A percentile compares a stretch with the other conserved stretches of the same genome.
Conservation (phyloP, 2,329 filamentous ascomycete species). For the Fusarium sp. region DNA sequence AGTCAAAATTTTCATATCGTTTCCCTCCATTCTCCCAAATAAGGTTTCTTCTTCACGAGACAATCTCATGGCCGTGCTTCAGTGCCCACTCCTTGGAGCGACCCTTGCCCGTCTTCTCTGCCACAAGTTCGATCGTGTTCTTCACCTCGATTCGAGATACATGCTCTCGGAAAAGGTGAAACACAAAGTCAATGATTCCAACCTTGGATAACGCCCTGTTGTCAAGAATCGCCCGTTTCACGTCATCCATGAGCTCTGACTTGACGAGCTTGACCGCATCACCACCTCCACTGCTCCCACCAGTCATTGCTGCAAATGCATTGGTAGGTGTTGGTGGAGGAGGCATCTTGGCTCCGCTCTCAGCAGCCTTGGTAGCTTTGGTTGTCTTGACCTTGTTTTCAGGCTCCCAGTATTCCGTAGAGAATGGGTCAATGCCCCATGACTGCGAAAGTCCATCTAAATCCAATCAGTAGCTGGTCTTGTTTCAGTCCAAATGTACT, state of each 20-base stretch:
- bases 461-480: constrained; percentile 30
- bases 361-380: constrained; percentile 20
- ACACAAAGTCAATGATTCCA: constrained; percentile 56
- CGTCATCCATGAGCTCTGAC: constrained; percentile 54
- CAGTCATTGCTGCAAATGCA: constrained; percentile 53
- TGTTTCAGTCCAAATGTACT: constrained; percentile 44
- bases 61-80: constrained; percentile 54
- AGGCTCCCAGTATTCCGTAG: constrained; percentile 80
- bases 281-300: constrained; percentile 21
- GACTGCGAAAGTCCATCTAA: constrained; percentile 63
- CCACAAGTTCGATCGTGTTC: constrained; percentile 56
- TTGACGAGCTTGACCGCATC: constrained; percentile 51
- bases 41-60: constrained; percentile 38
- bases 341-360: constrained; percentile 46
- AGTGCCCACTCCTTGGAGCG: constrained; percentile 55
- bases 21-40: constrained; percentile 4
- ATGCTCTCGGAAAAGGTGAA: constrained; percentile 52
- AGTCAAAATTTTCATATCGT: constrained; percentile 36
- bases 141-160: constrained; percentile 56
- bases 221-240: constrained; percentile 57
- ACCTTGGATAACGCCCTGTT: constrained; percentile 56
- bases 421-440: constrained; percentile 83
- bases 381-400: constrained; percentile 48
- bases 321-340: constrained; percentile 51
- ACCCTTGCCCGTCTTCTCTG: constrained; percentile 55